A percentile compares a stretch with the other conserved stretches of the same genome.
These are phyloP conservation scores for Phaeoacremonium minimum DNA, from an alignment of 2,329 filamentous ascomycete genomes.

Conservation along the genomic window DNA sequence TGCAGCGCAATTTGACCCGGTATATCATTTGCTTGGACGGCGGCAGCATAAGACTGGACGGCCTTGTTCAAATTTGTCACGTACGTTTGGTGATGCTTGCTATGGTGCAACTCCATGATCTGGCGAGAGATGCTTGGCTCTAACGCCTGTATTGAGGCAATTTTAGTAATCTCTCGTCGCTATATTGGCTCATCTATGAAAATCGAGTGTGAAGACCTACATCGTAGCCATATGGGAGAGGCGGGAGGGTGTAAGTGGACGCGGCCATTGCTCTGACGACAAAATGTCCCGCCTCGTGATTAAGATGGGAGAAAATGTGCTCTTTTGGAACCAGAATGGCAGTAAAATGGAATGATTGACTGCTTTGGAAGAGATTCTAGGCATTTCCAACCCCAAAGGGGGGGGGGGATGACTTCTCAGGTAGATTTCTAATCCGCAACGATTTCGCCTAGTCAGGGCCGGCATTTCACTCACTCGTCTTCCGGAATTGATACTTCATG, in stretches of 20 bases:
- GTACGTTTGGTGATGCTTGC: constrained; percentile 92
- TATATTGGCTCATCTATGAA: too few species aligned
- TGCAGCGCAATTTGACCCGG: constrained; percentile 58
- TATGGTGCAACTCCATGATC: constrained; percentile 96
- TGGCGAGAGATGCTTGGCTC: constrained; percentile 72
- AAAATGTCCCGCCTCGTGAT: background rate
- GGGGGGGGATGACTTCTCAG: background rate
- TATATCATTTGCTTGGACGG: constrained; percentile 49
- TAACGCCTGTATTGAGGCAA: constrained; percentile 45
- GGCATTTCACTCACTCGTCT: too few species aligned
- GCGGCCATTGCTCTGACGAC: constrained; percentile 8
- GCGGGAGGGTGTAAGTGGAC: constrained; percentile 26
- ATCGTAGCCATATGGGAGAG: constrained; percentile 25
- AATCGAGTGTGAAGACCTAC: constrained; percentile 26
- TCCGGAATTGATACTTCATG: too few species aligned
- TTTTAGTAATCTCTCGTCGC: too few species aligned
- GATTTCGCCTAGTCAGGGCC: too few species aligned
- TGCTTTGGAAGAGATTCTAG: background rate
- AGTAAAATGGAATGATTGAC: background rate
- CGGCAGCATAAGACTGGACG: constrained; percentile 63
- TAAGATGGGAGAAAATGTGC: background rate
- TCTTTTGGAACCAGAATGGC: too few species aligned
- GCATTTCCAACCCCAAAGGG: background rate
- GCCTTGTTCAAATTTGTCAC: constrained; percentile 85
- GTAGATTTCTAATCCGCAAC: background rate